A percentile compares a stretch with the other conserved stretches of the same genome.
Evolutionary conservation across 2,329 filamentous ascomycete genomes (phyloP).

Genomic region (Sclerotinia spermophila): DNA sequence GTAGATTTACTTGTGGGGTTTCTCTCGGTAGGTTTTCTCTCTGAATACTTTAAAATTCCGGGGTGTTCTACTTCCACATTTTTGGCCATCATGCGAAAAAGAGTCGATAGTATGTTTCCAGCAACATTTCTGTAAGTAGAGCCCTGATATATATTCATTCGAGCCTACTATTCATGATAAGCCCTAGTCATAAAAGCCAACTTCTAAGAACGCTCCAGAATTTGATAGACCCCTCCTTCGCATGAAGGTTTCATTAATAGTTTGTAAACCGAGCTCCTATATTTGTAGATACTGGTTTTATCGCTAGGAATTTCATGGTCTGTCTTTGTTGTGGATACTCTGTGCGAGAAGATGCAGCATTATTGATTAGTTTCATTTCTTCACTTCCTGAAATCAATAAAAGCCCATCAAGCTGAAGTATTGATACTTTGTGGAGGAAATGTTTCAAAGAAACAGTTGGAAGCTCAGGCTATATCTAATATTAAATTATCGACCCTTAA

Average conservation of each 20-base stretch:
- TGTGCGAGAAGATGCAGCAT: background rate
- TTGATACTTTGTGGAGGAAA: background rate
- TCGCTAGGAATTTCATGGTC: background rate
- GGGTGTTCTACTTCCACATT: background rate
- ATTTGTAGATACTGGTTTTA: background rate
- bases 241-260: background rate
- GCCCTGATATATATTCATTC: background rate
- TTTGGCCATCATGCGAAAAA: background rate
- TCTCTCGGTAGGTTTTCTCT: background rate
- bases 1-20: background rate
- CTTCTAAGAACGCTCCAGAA: background rate
- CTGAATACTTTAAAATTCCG: rapidly evolving
- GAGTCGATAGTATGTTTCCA: background rate
- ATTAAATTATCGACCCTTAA: background rate
- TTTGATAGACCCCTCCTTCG: background rate
- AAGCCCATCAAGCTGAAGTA: background rate
- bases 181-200: background rate
- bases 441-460: background rate
- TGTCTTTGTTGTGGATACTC: background rate
- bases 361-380: background rate
- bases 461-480: background rate
- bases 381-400: background rate
- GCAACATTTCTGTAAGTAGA: no score
- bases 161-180: no score
- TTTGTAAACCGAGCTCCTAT: background rate